Evolutionary conservation across 257 asterid genomes (phyloP), one percentile per base, ranked within the genome.

Genomic region (Nicotiana otophora): DNA sequence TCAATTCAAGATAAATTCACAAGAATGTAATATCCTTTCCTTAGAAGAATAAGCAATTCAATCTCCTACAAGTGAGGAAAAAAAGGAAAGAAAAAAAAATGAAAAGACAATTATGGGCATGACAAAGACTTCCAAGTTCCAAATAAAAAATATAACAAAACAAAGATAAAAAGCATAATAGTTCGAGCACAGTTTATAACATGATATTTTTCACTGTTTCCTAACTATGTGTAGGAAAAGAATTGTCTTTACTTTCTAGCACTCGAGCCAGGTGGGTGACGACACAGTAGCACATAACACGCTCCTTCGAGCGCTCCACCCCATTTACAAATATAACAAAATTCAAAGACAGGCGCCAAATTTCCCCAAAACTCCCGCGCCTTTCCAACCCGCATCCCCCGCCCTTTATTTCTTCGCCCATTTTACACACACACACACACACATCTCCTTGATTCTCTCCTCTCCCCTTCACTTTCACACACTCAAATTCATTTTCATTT

Each of bases 291-390:
- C 78, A 10, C 78, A 11, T 39, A 31, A 42, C 16, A 53, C 28
- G 58, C 34, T 12, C 19, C 77, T 62, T 62, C 17, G 6, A 26
- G 16, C 68, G 36, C 68, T 30, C 72, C 70, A 28, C n/a, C 42
- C n/a, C 20, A 11, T 53, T 70, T 70, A 69, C 48, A 42, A 70
- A 70, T 42, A 39, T 7, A n/a, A 39, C 7, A 42, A 64, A 70
- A 2, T 2, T 70, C 20, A 88, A 63, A 83, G 34, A 60, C 83
- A 74, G 90, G 98, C 98, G 98, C 97, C 95, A 92, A 91, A 82
- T 75, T 69, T 76, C 77, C 26, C 81, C 78, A 23, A 82, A 70
- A 82, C 91, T 90, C 92, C 93, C 96, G 95, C 97, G 90, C 91
- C 88, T 75, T 82, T 81, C 86, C 83, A 75, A 30, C 87, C 82